Evolutionary conservation across 2,329 filamentous ascomycete species (phyloP), one percentile per base, ranked within the genome.

Genomic region (Pyricularia pennisetigena): DNA sequence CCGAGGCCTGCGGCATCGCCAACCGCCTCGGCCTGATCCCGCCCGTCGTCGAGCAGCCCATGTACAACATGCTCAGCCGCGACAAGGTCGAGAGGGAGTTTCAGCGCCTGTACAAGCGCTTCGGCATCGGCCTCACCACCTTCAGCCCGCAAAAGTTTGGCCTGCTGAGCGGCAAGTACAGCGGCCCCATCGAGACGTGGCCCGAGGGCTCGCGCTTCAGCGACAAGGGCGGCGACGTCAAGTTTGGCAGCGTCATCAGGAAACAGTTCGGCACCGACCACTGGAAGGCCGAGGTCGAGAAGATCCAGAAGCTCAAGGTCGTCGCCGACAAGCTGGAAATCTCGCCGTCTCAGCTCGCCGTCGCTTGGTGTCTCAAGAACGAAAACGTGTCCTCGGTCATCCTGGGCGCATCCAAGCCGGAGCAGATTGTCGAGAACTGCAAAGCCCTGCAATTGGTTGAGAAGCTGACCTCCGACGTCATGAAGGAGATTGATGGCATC

Each of bases 1-100:
- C 85, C 9, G 82, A 86, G 70, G 88, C 88, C 1, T 86, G 85
- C 76, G 85, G 70, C 76, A 85, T 80, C 70, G 87, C 89, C 20
- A 84, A 87, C 69, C 82, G 82, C 70, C 80, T 90, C 14, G 82
- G 83, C 10, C 81, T 91, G 67, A 84, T 91, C 66, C 85, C 82
- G 0, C 89, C 89, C 0, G 75, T 89, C 10, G 85, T 88, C 72
- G 89, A 91, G 76, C 89, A 91, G 78, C 88, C 88, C 0, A 81
- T 85, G 70, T 91, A 91, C 79, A 90, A 89, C 78, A 82, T 90
- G 71, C 79, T 90, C 2, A 49, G 32, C 32, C 64, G 64, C 30
- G 64, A 65, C 35, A 65, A 65, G 64, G 64, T 65, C 35, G 78
- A 78, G 29, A 83, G 89, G 29, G 86, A 88, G 76, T 88, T 85